phyloP scores from a whole-genome alignment of 2,329 filamentous ascomycete genomes.

The Alternaria arborescens region DNA sequence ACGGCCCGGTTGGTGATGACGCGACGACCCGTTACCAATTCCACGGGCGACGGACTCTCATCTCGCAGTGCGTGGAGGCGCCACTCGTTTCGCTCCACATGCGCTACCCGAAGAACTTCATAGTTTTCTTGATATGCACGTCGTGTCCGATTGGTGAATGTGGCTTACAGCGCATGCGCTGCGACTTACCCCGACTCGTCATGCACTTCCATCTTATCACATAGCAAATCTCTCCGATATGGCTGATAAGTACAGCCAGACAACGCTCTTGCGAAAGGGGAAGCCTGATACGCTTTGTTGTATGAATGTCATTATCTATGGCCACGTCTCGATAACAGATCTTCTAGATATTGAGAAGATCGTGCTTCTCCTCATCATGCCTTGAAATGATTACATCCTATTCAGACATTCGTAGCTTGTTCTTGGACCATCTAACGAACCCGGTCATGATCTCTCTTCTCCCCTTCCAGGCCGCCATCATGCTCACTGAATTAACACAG shows the following conservation, averaged over 20 bases:
- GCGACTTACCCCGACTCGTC: background rate
- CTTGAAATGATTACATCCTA: background rate
- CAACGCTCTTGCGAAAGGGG: background rate
- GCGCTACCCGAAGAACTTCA: background rate
- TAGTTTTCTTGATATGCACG: background rate
- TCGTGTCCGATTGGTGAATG: background rate
- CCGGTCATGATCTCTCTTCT: too few species aligned
- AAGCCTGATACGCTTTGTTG: background rate
- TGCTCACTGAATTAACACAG: too few species aligned
- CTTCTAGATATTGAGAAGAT: background rate
- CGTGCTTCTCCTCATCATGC: background rate
- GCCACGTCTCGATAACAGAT: background rate
- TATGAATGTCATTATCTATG: background rate
- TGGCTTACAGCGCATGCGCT: background rate
- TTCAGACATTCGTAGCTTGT: background rate
- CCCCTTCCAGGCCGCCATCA: too few species aligned
- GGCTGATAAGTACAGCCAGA: background rate
- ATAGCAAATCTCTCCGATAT: background rate
- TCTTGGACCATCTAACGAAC: too few species aligned
- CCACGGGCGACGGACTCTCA: background rate
- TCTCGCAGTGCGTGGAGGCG: background rate
- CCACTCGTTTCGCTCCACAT: slow-evolving; percentile 1
- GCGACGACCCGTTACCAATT: slow-evolving; percentile 11
- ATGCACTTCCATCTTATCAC: background rate
- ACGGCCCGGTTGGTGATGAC: slow-evolving; percentile 18